Base-by-base conservation (phyloP, 2,329 filamentous ascomycete species). In the Ophiostoma sp. region DNA sequence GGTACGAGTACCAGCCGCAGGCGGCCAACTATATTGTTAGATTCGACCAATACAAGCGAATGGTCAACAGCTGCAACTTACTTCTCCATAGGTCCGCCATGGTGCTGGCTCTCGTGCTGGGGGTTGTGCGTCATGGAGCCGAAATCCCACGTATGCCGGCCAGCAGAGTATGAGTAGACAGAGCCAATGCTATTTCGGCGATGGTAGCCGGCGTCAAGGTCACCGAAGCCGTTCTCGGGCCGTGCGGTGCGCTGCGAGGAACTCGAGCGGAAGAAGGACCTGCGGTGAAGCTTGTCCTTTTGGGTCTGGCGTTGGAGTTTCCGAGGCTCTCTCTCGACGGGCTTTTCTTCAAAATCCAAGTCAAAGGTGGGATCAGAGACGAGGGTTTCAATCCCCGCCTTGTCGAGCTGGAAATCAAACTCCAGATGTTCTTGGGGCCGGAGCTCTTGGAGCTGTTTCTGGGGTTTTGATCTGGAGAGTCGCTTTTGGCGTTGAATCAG, bases 151-250 rank as follows among this genome's bases (percentile, higher is more conserved):
- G 18, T 36, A 14, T 38, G 27, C 66, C 62, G 47, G 36, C 69
- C 64, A n/a, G 49, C 65, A 5, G 69, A 47, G 42, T 42, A 64
- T 12, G 36, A 69, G 71, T 69, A 72, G 66, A 71, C 72, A 58
- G 70, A 74, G 6, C 75, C 77, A 11, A 75, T 72, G 70, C 75
- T 77, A 63, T 75, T 76, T 63, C 75, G 76, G 62, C 74, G 73
- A 14, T 27, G 27, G 55, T 60, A 60, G 27, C 55, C 55, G 27
- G 55, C 55, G 71, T 68, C 66, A 8, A 55, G 67, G 14, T 73
- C 73, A 3, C 62, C 38, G 12, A 44, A 27, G 11, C 62, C 8
- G 47, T 38, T 55, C 71, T 40, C 60, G 49, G 63, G 42, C 4
- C 42, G 18, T 11, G 44, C 11, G 3, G 18, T 38, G 5, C 64